Base-by-base conservation (phyloP, 1,284 basidiomycete genomes). In the Phellopilus nigrolimitatus region DNA sequence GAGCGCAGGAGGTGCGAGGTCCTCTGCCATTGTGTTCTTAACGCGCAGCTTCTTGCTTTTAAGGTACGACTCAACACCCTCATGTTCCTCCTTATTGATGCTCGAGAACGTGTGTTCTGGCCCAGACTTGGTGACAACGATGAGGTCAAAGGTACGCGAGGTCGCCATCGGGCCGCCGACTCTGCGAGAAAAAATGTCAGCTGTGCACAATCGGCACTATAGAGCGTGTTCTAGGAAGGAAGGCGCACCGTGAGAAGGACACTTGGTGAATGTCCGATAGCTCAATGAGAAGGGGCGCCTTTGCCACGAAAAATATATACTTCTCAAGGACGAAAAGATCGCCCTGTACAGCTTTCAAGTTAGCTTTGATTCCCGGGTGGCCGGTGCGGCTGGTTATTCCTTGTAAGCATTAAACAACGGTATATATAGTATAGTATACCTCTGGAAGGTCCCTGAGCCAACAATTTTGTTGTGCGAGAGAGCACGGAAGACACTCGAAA, bases 261-360 rank as follows among this genome's bases (percentile, higher is more conserved):
- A 92, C 88, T 68, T 91, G 88, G 61, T 94, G 86, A 53, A 98
- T 88, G 62, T 98, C 93, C 51, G 83, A 81, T 59, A 97, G 86
- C 59, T 97, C 91, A 61, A 98, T 81, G 61, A 97, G 85, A 33
- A 88, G 85, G 1, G 97, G 95, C 62, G 94, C 88, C 69, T 98
- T 99, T 54, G 95, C 94, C 50, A 99, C 94, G 73, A 98, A 99
- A 70, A 99, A 91, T 45, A 99, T 78, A 66, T 90, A 92, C 79
- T 97, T 97, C 67, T 99, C 97, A 56, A 99, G 84, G 73, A 98
- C 84, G 78, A 97, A 99, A 22, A 99, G 82, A 66, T 97, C 92
- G 57, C 97, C 97, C 68, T 97, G 95, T 12, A 91, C 82, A 38
- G 97, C 97, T 71, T 99, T 99, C 63, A 99, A 79, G 69, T 98